Base-by-base conservation (phyloP, 345 rosid genomes). In the Brassica carinata region DNA sequence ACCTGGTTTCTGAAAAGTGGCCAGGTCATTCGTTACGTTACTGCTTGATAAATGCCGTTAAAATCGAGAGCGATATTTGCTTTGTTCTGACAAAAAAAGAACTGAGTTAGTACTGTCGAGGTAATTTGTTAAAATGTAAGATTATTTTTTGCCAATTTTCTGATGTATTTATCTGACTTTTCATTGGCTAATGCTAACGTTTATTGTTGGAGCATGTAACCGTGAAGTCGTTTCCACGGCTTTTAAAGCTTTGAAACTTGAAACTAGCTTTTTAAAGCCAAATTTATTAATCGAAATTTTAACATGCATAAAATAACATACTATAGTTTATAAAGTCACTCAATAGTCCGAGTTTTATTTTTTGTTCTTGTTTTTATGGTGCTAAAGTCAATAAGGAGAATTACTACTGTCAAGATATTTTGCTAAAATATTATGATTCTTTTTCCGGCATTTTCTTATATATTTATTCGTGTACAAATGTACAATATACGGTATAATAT, bases 11-110 rank as follows among this genome's bases (percentile, higher is more conserved):
- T 77, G 63, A 43, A 61, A 77, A 61, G 48, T 26, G 31, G 33
- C 30, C 51, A 61, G 64, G 63, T 70, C 80, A 69, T 45, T 36
- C 75, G 45, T 29, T 40, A 17, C 80, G 80, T 59, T 77, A 69
- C 71, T 40, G 48, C 45, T 69, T 40, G 51, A 30, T 43, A 29
- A 59, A 77, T 69, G 9, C 74, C 69, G 74, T 77, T 59, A 29
- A 67, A 48, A 64, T 74, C 64, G 64, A 45, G 9, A 67, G 55
- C 43, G 55, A 6, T 11, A 11, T 19, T 67, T 67, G 53, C 53
- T 18, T 65, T 26, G 69, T 38, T 66, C 67, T 30, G 38, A 61
- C 64, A 23, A 9, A 11, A 26, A 4, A 26, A 23, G 26, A 30
- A 29, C 3, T 17, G 3, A 64, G 68, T 31, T 30, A 31, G 19